Conservation (phyloP, 2,329 filamentous ascomycete species). For the Phialophora macrospora region DNA sequence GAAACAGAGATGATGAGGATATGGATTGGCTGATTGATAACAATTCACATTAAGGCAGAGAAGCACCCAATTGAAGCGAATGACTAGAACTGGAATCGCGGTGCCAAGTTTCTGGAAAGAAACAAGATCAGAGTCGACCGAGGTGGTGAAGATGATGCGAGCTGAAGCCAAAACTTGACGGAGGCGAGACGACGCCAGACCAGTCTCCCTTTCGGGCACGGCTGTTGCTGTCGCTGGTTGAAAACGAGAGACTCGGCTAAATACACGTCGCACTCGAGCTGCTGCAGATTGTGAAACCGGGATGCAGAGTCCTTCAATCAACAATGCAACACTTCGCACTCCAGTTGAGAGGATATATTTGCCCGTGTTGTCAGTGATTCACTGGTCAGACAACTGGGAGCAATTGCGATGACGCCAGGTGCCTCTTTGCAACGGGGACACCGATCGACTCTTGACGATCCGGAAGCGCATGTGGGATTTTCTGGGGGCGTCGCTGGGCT, state of each 20-base stretch:
- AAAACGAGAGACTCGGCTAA: slow-evolving; percentile 2
- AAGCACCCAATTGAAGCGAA: slow-evolving; percentile 14
- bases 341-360: not conserved
- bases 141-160: slow-evolving; percentile 4
- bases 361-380: not conserved
- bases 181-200: slow-evolving; percentile 1
- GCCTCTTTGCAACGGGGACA: not conserved
- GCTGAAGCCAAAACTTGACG: slow-evolving; percentile 3
- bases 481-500: not conserved
- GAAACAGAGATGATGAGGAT: not conserved
- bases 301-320: slow-evolving; percentile 3
- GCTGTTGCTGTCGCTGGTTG: not conserved
- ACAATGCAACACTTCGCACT: slow-evolving; percentile 1
- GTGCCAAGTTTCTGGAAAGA: slow-evolving; percentile 23
- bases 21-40: not conserved
- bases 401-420: not conserved
- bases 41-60: slow-evolving; percentile 7
- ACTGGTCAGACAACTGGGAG: not conserved
- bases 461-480: slow-evolving; percentile 3
- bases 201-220: slow-evolving; percentile 5
- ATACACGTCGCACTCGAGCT: slow-evolving; percentile 3
- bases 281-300: slow-evolving; percentile 10
- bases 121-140: slow-evolving; percentile 9
- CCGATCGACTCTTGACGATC: not conserved
- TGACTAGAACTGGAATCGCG: slow-evolving; percentile 4